These are phyloP conservation scores for Dendrocalamus latiflorus DNA, from an alignment of 202 grass and related monocot species.

Conservation along the genomic window DNA sequence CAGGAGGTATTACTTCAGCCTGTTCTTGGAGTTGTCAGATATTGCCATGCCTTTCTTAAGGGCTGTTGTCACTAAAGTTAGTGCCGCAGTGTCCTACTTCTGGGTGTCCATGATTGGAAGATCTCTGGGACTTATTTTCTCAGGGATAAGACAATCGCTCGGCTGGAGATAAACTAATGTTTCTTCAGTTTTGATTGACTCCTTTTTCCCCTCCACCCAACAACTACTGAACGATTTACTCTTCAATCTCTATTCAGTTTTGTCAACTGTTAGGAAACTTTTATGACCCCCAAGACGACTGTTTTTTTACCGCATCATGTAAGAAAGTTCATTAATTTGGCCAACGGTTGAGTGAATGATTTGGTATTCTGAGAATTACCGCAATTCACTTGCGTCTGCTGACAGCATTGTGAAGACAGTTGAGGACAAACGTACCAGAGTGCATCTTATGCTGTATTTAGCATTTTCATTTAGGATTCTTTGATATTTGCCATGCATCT, in stretches of 20 bases:
- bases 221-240: background rate
- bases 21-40: too few relatives aligned
- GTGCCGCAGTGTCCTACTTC: constrained; percentile 70
- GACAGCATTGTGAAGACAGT: background rate
- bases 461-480: background rate
- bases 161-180: constrained; percentile 61
- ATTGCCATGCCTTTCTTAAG: too few relatives aligned
- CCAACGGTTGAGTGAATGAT: background rate
- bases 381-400: background rate
- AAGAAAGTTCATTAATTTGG: background rate
- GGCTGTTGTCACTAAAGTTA: constrained; percentile 60
- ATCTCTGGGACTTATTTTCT: constrained; percentile 78
- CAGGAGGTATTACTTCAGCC: too few relatives aligned
- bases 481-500: background rate
- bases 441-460: background rate
- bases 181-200: constrained; percentile 8
- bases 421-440: too few relatives aligned
- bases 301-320: background rate
- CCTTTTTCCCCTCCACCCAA: too few relatives aligned
- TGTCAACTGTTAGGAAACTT: background rate
- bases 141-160: constrained; percentile 73
- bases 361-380: background rate
- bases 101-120: constrained; percentile 91
- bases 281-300: background rate
- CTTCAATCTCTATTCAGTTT: background rate